Evolutionary conservation across 805 yeast species (phyloP).

Genomic region (Candida sonorensis): DNA sequence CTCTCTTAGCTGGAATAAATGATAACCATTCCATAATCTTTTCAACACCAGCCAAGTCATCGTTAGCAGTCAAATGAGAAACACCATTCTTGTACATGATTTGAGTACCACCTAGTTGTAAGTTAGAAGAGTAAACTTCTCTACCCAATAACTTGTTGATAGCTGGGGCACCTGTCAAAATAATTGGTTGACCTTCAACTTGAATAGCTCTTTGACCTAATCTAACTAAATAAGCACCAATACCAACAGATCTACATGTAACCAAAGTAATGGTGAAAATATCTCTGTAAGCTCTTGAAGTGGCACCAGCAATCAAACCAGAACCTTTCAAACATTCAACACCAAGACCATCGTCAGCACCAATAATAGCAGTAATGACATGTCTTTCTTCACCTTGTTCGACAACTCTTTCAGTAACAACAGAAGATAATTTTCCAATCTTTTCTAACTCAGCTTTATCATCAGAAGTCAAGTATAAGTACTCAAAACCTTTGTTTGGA

Average conservation of each 20-base stretch:
- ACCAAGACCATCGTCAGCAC: slow-evolving; percentile 95
- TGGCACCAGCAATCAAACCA: slow-evolving; percentile 98
- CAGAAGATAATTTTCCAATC: slow-evolving; percentile 53
- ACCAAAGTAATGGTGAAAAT: slow-evolving; percentile 97
- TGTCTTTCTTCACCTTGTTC: slow-evolving; percentile 81
- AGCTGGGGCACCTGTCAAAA: slow-evolving; percentile 98
- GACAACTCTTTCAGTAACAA: slow-evolving; percentile 70
- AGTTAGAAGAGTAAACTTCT: slow-evolving; percentile 93
- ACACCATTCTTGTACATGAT: slow-evolving; percentile 99
- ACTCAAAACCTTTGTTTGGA: slow-evolving; percentile 83
- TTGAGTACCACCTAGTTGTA: slow-evolving; percentile 98
- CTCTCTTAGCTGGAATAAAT: slow-evolving; percentile 86
- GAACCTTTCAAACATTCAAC: slow-evolving; percentile 98
- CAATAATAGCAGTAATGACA: slow-evolving; percentile 78
- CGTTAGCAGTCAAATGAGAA: slow-evolving; percentile 93
- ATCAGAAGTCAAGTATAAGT: slow-evolving; percentile 73
- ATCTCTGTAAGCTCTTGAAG: slow-evolving; percentile 95
- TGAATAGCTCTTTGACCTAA: slow-evolving; percentile 98
- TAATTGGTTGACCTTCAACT: slow-evolving; percentile 97
- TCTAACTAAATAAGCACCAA: slow-evolving; percentile 97
- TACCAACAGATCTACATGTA: slow-evolving; percentile 99
- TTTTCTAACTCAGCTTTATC: slow-evolving; percentile 51
- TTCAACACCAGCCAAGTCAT: slow-evolving; percentile 93
- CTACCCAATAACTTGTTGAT: slow-evolving; percentile 94
- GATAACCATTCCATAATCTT: slow-evolving; percentile 95